Conservation (phyloP, 2,329 filamentous ascomycete genomes). For the Apiospora rasikravindrae region DNA sequence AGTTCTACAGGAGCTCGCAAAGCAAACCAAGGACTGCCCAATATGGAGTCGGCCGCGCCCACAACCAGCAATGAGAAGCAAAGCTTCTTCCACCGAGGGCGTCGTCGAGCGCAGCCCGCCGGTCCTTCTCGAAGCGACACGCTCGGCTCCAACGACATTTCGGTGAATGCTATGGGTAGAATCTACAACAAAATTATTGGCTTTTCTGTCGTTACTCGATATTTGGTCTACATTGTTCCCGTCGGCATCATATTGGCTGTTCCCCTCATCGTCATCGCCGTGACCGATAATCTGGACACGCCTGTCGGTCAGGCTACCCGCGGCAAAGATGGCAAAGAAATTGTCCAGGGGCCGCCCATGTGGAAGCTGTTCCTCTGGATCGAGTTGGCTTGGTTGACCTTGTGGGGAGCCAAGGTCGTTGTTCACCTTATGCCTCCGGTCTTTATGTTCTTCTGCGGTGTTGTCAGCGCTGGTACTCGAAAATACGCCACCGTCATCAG, state of each 20-base stretch:
- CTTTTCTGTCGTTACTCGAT: conserved; percentile 68
- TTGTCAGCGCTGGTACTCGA: conserved; percentile 71
- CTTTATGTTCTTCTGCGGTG: conserved; percentile 73
- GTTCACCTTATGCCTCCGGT: conserved; percentile 63
- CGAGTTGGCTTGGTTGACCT: conserved; percentile 68
- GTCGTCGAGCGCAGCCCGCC: conserved; percentile 51
- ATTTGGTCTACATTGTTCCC: conserved; percentile 71
- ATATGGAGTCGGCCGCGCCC: conserved; percentile 37
- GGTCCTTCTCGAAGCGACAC: conserved; percentile 49
- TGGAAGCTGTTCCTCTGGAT: conserved; percentile 72
- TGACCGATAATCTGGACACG: conserved; percentile 48
- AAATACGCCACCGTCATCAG: conserved; percentile 72
- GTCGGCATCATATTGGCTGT: conserved; percentile 65
- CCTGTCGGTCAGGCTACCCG: conserved; percentile 41
- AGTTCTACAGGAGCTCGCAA: conserved; percentile 60
- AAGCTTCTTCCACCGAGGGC: conserved; percentile 51
- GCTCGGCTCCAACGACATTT: conserved; percentile 54
- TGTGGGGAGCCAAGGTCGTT: conserved; percentile 71
- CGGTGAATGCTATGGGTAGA: conserved; percentile 68
- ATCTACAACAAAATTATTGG: conserved; percentile 68
- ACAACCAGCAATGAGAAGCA: conserved; percentile 52
- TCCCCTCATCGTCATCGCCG: conserved; percentile 62
- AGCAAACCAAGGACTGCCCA: conserved; percentile 44
- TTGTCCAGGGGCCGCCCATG: conserved; percentile 52
- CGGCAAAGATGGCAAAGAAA: conserved; percentile 29